Conservation (phyloP, 768 basidiomycete species). For the Calvatia gigantea region DNA sequence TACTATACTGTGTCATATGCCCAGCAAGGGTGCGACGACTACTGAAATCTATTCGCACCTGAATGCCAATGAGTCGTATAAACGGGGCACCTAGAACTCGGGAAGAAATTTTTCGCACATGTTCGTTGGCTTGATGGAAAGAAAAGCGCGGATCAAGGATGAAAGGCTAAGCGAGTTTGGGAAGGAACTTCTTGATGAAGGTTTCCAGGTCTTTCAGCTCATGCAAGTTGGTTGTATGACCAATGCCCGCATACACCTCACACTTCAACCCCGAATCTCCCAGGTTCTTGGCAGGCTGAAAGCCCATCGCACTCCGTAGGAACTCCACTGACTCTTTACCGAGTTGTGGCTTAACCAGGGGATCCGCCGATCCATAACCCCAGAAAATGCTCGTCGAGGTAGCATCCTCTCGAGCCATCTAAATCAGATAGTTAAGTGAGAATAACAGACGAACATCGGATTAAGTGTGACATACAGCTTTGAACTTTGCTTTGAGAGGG, state of each 20-base stretch:
- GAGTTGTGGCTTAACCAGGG: slow-evolving; percentile 58
- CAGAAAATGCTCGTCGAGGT: slow-evolving; percentile 74
- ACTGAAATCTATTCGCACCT: too few species aligned
- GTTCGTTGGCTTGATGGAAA: too few species aligned
- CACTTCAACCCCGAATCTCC: slow-evolving; percentile 58
- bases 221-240: slow-evolving; percentile 59
- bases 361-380: slow-evolving; percentile 80
- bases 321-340: slow-evolving; percentile 51
- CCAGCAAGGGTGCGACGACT: too few species aligned
- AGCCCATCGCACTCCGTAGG: slow-evolving; percentile 50
- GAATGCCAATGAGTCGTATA: too few species aligned
- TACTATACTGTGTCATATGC: too few species aligned
- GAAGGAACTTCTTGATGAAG: slow-evolving; percentile 66
- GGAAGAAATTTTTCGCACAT: too few species aligned
- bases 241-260: slow-evolving; percentile 62
- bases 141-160: neutral
- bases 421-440: slow-evolving; percentile 11
- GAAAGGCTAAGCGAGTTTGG: slow-evolving; percentile 14
- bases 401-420: slow-evolving; percentile 64
- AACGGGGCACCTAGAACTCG: too few species aligned
- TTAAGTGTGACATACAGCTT: slow-evolving; percentile 44
- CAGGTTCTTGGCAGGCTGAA: slow-evolving; percentile 37
- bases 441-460: slow-evolving; percentile 1
- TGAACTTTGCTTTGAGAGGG: slow-evolving; percentile 62
- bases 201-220: slow-evolving; percentile 69